Conservation (phyloP, 768 basidiomycete genomes). For the Suillus brevipes region DNA sequence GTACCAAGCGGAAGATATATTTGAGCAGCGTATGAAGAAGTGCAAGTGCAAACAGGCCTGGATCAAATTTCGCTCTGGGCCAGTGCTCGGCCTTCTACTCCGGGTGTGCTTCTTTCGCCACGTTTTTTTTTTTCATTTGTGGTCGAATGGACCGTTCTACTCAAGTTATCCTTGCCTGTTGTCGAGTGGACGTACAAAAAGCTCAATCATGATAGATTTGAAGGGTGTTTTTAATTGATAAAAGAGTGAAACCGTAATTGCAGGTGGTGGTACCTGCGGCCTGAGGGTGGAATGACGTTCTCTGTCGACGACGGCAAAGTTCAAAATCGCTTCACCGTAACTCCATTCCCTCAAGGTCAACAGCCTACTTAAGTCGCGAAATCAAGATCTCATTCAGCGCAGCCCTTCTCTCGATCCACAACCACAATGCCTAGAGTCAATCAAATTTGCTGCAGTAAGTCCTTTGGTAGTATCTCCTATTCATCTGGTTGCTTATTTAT, state of each 20-base stretch:
- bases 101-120: background rate
- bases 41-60: background rate
- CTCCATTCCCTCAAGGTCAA: background rate
- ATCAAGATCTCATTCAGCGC: background rate
- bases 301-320: background rate
- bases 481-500: conserved; percentile 12
- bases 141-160: background rate
- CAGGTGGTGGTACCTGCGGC: background rate
- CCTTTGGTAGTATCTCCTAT: conserved; percentile 4
- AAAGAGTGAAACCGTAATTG: background rate
- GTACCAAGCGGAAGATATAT: background rate
- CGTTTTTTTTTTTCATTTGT: background rate
- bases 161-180: background rate
- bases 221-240: background rate
- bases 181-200: conserved; percentile 5
- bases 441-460: conserved; percentile 89
- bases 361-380: background rate
- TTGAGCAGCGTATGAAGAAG: background rate
- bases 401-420: background rate
- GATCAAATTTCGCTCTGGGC: background rate
- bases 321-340: conserved; percentile 1
- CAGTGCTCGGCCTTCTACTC: background rate
- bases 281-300: background rate
- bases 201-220: background rate
- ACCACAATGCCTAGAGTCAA: conserved; percentile 51